Base-by-base conservation (phyloP, 2,329 filamentous ascomycete species). In the Didymella sp. region DNA sequence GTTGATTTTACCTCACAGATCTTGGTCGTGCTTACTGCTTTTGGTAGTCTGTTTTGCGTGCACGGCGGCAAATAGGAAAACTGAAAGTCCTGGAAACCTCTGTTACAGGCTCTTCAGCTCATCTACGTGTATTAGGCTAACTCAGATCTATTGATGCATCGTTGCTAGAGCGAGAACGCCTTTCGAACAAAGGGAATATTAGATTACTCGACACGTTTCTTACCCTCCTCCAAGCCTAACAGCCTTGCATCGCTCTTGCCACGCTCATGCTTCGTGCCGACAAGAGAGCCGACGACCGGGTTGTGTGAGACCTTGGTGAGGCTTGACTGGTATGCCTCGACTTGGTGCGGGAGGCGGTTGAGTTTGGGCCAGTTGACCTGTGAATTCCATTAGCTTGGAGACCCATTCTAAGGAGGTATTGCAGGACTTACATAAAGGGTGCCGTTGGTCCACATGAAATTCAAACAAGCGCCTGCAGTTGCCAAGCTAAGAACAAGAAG, bases 321-420 rank as follows among this genome's bases (percentile, higher is more conserved):
- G 49, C 94, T 91, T 68, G 97, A 92, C 68, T 92, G 88, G 76
- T 93, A 96, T 35, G 92, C 92, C 70, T 99, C 95, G 6, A 87
- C 85, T 2, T 92, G 93, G 78, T 90, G 96, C 2, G 91, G 87
- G 15, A 92, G 88, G 11, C 92, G 93, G 76, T 96, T 96, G 44
- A 99, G 85, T 74, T 96, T 97, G 9, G 95, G 95, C 95, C 96
- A 99, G 79, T 97, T 98, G 66, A 97, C 93, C 92, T 96, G 48
- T 96, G 47, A 42, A 2, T 38, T 22, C 28, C 27, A n/a, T 70
- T 68, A 60, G 51, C 25, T 60, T 59, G 1, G 2, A 9, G 12
- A 13, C 6, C 19, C 11, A 3, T 13, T 30, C 3, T 31, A 50
- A 41, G 19, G 42, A 37, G 12, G 43, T 40, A 19, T 24, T 33